Evolutionary conservation across 2,329 filamentous ascomycete species (phyloP).

Genomic region (Sporothrix phasma): DNA sequence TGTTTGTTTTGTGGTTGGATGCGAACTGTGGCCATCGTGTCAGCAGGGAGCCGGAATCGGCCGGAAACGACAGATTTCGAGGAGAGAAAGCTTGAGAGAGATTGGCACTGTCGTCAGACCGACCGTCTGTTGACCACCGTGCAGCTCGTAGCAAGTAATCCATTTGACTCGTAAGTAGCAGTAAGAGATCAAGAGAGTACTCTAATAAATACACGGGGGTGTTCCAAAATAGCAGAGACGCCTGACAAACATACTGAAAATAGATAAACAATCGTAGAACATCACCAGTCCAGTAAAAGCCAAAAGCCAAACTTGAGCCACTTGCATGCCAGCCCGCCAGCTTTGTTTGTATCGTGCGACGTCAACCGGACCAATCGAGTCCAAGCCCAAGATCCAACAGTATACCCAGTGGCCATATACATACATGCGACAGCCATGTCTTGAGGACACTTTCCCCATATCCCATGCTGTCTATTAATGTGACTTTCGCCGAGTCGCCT

Average conservation of each 20-base stretch:
- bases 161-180: not conserved
- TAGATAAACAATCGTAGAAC: not conserved
- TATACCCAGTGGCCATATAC: not conserved
- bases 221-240: too few relatives aligned
- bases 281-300: not conserved
- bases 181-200: not conserved
- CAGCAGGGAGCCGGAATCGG: too few relatives aligned
- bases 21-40: too few relatives aligned
- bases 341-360: not conserved
- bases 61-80: not conserved
- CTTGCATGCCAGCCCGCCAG: not conserved
- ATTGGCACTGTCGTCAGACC: constrained; percentile 1
- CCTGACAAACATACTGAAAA: too few relatives aligned
- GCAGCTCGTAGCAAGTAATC: not conserved
- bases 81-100: too few relatives aligned
- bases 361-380: not conserved
- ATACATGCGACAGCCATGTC: not conserved
- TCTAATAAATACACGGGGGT: not conserved
- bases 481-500: not conserved
- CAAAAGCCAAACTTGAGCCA: constrained; percentile 5
- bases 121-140: not conserved
- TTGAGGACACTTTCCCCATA: not conserved
- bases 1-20: not conserved
- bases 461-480: not conserved
- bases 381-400: not conserved